Percentiles rank a stretch among this genome's conserved stretches.
These are phyloP conservation scores for Aphanomyces cochlioides DNA, from an alignment of 352 stramenopile genomes.

Conservation along the genomic window DNA sequence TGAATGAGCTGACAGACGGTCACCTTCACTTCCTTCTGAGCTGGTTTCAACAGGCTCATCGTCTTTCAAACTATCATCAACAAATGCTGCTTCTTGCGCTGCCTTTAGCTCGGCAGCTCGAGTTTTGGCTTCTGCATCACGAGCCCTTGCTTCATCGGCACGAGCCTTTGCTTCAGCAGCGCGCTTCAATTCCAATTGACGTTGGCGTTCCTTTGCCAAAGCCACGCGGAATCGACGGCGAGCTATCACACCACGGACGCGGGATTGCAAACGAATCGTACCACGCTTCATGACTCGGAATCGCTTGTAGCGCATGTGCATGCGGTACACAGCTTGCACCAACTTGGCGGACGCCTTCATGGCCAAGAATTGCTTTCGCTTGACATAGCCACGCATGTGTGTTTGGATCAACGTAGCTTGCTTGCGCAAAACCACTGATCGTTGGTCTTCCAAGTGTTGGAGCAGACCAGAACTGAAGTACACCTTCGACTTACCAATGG, in stretches of 20 bases:
- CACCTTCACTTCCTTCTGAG: constrained; percentile 14
- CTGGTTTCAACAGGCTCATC: constrained; percentile 13
- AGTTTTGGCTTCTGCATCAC: background rate
- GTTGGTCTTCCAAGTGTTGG: constrained; percentile 87
- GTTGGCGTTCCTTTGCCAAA: constrained; percentile 5
- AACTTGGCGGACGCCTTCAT: constrained; percentile 46
- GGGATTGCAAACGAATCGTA: constrained; percentile 54
- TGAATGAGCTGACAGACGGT: background rate
- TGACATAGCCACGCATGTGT: constrained; percentile 55
- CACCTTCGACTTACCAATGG: constrained; percentile 72
- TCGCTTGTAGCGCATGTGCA: constrained; percentile 39
- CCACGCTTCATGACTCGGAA: constrained; percentile 47
- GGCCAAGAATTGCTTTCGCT: constrained; percentile 53
- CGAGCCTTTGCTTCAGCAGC: constrained; percentile 11
- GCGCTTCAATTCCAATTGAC: constrained; percentile 4
- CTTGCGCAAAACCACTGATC: constrained; percentile 67
- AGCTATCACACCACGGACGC: constrained; percentile 11
- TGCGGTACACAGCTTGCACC: constrained; percentile 50
- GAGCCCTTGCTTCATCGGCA: constrained; percentile 20
- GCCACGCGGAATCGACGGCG: constrained; percentile 7
- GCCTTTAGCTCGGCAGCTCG: background rate
- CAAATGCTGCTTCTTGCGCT: background rate
- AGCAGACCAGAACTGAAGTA: constrained; percentile 88
- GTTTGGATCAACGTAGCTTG: constrained; percentile 76
- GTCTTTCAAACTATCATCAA: constrained; percentile 28